Conservation (phyloP, 805 yeast species). For the Wickerhamomyces strasburgensis region DNA sequence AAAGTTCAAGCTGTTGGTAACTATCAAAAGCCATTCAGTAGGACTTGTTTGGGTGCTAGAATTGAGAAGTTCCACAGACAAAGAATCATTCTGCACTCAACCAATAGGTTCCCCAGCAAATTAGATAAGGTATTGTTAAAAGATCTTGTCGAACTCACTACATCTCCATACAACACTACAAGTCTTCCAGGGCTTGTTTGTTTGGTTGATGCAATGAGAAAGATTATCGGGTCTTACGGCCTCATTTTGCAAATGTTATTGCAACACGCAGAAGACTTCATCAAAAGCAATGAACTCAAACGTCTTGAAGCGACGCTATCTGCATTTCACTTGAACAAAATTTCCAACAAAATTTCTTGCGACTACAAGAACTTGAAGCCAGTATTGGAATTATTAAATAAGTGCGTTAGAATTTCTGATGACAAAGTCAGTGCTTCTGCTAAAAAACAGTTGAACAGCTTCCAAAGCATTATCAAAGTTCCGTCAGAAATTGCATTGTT, state of each 20-base stretch:
- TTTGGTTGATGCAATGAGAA: conserved; percentile 62
- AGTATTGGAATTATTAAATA: conserved; percentile 44
- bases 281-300: conserved; percentile 45
- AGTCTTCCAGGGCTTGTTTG: conserved; percentile 65
- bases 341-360: conserved; percentile 51
- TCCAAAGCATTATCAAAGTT: conserved; percentile 38
- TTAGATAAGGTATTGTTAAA: conserved; percentile 57
- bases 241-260: conserved; percentile 48
- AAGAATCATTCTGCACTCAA: conserved; percentile 65
- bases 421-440: conserved; percentile 51
- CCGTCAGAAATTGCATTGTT: conserved; percentile 53
- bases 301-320: conserved; percentile 60
- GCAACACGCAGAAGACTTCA: conserved; percentile 41
- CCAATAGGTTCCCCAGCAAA: conserved; percentile 64
- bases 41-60: conserved; percentile 72
- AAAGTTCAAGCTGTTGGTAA: conserved; percentile 61
- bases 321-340: conserved; percentile 50
- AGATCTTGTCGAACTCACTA: conserved; percentile 59
- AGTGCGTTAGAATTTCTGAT: conserved; percentile 54
- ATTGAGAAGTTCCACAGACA: conserved; percentile 70
- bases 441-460: conserved; percentile 40
- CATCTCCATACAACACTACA: conserved; percentile 68
- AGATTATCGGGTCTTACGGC: conserved; percentile 61
- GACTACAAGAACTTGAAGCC: conserved; percentile 50
- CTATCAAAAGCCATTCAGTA: conserved; percentile 64